Percentiles rank a stretch among this genome's conserved stretches.
These are phyloP conservation scores for Scedosporium apiospermum DNA, from an alignment of 2,329 filamentous ascomycete species.

Conservation along the genomic window DNA sequence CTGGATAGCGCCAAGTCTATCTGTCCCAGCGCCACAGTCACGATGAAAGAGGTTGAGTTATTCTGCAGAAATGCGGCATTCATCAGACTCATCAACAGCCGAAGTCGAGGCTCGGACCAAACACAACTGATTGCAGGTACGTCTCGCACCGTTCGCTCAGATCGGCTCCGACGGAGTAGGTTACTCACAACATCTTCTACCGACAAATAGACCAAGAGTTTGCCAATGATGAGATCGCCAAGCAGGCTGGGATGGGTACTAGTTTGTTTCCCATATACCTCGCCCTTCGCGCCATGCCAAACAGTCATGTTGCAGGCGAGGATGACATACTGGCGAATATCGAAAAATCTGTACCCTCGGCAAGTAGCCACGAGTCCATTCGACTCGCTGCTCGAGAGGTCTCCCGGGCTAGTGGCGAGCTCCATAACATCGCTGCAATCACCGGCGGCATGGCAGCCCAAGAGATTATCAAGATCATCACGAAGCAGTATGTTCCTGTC, in stretches of 20 bases:
- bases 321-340: not conserved
- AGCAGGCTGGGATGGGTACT: constrained; percentile 37
- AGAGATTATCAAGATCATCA: constrained; percentile 85
- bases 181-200: not conserved
- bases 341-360: constrained; percentile 26
- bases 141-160: constrained; percentile 14
- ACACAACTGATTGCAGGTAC: constrained; percentile 46
- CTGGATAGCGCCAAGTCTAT: constrained; percentile 49
- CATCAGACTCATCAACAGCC: constrained; percentile 70
- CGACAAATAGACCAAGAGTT: constrained; percentile 40
- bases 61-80: constrained; percentile 96
- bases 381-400: constrained; percentile 53
- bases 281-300: constrained; percentile 36
- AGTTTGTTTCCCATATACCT: constrained; percentile 64
- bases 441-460: constrained; percentile 92
- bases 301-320: not conserved
- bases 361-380: constrained; percentile 39
- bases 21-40: constrained; percentile 42
- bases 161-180: not conserved
- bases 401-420: constrained; percentile 69
- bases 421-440: constrained; percentile 86
- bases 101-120: constrained; percentile 30
- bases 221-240: constrained; percentile 42
- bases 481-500: constrained; percentile 62
- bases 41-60: constrained; percentile 68